Evolutionary conservation across 192 early-diverging fungal genomes (phyloP), one percentile per base, ranked within the genome.

Genomic region (Backusella luteola): DNA sequence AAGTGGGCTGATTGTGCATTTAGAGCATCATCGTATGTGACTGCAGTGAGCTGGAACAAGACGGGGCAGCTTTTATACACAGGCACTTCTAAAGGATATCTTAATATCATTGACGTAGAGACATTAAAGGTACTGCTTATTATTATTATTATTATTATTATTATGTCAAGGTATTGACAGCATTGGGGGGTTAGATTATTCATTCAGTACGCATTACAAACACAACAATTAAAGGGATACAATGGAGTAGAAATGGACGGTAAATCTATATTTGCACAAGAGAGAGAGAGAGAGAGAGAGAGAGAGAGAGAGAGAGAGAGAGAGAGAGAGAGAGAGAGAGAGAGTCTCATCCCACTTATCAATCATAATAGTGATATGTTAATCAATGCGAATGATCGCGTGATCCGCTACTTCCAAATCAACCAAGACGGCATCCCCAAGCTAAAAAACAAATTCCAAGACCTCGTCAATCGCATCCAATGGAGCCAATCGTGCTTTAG

Each of bases 401-500:
- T 91, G 3, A 90, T 96, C 39, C 92, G 95, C 1, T 84, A 93
- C 8, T 94, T 90, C 79, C 83, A 82, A 36, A 79, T 86, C 21
- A 78, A 84, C 3, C 75, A 86, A 23, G 56, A 63, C 11, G 80
- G 80, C 1, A 77, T 84, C 63, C 86, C 84, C n/a, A 78, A 85
- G 49, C 78, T 86, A 71, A 73, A 76, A 21, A 85, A 91, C 67
- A 96, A 95, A 80, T 98, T 95, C 77, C 90, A 90, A 81, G 97
- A 99, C 82, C 87, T 91, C 9, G 94, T 99, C 46, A 96, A 99
- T 74, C 90, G 91, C 39, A 89, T 91, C 72, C 93, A 94, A 75
- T 99, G 98, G 98, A 89, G 86, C 11, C 89, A 94, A 73, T 91
- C 93, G 56, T 90, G 92, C 38, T 96, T 99, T 77, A 97, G 93